A percentile compares a stretch with the other conserved stretches of the same genome.
These are phyloP conservation scores for Colletotrichum cuscutae DNA, from an alignment of 2,329 filamentous ascomycete genomes.

Conservation along the genomic window DNA sequence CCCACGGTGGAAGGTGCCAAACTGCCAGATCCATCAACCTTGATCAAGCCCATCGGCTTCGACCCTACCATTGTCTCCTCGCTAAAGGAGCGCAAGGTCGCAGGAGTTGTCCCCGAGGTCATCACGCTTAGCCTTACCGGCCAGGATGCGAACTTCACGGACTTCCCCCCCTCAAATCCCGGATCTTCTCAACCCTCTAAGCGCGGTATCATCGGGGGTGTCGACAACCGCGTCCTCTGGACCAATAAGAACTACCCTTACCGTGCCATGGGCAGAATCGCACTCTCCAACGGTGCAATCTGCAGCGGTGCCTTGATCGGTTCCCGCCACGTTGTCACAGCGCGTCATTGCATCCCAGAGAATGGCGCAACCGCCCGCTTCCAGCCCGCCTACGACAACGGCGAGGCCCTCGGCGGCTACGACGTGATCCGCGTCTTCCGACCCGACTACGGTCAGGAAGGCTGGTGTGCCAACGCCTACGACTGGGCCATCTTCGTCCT, in stretches of 20 bases:
- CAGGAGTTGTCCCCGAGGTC: not conserved
- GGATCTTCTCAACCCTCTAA: constrained; percentile 10
- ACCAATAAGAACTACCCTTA: constrained; percentile 27
- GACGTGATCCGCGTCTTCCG: constrained; percentile 11
- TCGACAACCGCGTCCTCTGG: constrained; percentile 24
- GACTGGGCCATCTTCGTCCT: constrained; percentile 43
- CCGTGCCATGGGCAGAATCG: constrained; percentile 36
- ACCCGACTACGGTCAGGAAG: constrained; percentile 10
- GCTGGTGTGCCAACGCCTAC: constrained; percentile 27
- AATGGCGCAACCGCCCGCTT: constrained; percentile 38
- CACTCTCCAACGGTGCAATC: constrained; percentile 37
- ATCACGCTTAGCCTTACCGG: not conserved
- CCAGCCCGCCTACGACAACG: constrained; percentile 40
- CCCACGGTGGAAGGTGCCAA: constrained; percentile 6
- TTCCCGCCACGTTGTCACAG: constrained; percentile 43
- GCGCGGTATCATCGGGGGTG: constrained; percentile 15
- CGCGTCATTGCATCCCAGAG: constrained; percentile 40
- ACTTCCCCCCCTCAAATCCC: constrained; percentile 1
- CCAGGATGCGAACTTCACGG: constrained; percentile 2
- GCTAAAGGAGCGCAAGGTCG: not conserved
- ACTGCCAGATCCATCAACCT: constrained; percentile 4
- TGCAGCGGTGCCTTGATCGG: constrained; percentile 43
- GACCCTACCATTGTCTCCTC: not conserved
- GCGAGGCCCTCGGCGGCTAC: constrained; percentile 32
- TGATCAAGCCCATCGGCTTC: constrained; percentile 1